Evolutionary conservation across 495 filamentous ascomycete species (phyloP), one percentile per base, ranked within the genome.

Genomic region (Aspergillus indologenus): DNA sequence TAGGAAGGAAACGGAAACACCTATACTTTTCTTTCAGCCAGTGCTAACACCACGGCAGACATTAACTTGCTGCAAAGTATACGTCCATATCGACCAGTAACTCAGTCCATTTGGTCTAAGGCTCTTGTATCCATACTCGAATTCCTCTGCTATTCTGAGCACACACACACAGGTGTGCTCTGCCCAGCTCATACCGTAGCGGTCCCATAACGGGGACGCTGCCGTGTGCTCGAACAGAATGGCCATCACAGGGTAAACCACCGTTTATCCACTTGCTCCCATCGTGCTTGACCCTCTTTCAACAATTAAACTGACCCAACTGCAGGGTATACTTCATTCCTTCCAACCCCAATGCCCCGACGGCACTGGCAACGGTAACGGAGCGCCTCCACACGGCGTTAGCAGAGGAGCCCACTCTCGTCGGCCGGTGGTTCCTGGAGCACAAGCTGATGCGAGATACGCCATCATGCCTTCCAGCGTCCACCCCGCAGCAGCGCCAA

Each of bases 381-480:
- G 73, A 79, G 59, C 75, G 72, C 46, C 70, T 80, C n/a, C 71
- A 71, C 59, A 59, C 73, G 15, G 58, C 69, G 44, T 70, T 75
- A 46, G 59, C 70, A 56, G 71, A 79, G 46, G 73, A 76, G 22
- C 66, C 71, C 45, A 66, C 67, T 15, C 70, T 71, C 56, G 46
- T 75, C 54, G 71, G 72, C 61, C 75, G 71, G 60, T 80, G 75
- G 75, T 61, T 57, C 18, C 63, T 79, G 21, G 74, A 78, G 24
- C 76, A 80, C 59, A 77, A 76, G 55, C 66, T 80, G 3, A 73
- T 80, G 69, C 71, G 72, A 31, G 77, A 80, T 51, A 80, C 77
- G 4, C 76, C 73, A 7, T 76, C 76, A 12, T 73, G 75, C 19
- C 64, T 80, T 5, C 71, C 77, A 0, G 56, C 65, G 7, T 67